Conservation (phyloP, 352 stramenopile species). For the Phytophthora cactorum region DNA sequence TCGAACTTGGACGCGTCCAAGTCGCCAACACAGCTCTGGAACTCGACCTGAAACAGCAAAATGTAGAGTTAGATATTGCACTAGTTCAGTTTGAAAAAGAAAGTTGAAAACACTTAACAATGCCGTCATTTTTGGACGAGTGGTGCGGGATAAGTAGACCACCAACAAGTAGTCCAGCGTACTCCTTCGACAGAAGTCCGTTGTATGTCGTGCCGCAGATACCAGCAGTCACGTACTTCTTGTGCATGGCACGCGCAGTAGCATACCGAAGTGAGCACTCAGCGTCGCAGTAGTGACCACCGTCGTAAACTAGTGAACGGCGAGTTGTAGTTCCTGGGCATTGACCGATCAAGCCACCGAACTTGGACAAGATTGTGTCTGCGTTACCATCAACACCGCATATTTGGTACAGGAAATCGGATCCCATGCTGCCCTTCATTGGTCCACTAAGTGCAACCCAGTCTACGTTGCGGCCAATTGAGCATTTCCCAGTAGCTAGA, state of each 20-base stretch:
- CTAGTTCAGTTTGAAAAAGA: not conserved
- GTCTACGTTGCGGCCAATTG: conserved; percentile 36
- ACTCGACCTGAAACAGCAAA: conserved; percentile 47
- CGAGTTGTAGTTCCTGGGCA: conserved; percentile 44
- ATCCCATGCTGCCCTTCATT: conserved; percentile 58
- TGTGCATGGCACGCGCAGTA: conserved; percentile 38
- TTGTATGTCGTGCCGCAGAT: conserved; percentile 52
- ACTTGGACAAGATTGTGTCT: conserved; percentile 21
- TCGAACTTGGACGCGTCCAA: conserved; percentile 46
- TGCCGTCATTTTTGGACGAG: conserved; percentile 58
- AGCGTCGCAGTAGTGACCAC: conserved; percentile 35
- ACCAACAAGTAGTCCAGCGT: conserved; percentile 35
- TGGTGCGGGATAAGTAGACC: conserved; percentile 49
- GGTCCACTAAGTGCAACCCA: conserved; percentile 50
- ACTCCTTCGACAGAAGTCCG: conserved; percentile 48
- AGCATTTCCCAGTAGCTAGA: conserved; percentile 50
- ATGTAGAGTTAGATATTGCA: conserved; percentile 1
- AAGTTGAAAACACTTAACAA: conserved; percentile 37
- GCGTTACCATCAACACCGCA: conserved; percentile 33
- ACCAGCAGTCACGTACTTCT: conserved; percentile 41
- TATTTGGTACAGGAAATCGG: conserved; percentile 47
- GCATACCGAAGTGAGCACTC: conserved; percentile 37
- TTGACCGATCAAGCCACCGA: conserved; percentile 45
- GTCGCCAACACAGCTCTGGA: conserved; percentile 55
- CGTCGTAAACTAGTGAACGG: conserved; percentile 47